Conservation (phyloP, 2,329 filamentous ascomycete species). For the Sclerotinia sclerotiorum region DNA sequence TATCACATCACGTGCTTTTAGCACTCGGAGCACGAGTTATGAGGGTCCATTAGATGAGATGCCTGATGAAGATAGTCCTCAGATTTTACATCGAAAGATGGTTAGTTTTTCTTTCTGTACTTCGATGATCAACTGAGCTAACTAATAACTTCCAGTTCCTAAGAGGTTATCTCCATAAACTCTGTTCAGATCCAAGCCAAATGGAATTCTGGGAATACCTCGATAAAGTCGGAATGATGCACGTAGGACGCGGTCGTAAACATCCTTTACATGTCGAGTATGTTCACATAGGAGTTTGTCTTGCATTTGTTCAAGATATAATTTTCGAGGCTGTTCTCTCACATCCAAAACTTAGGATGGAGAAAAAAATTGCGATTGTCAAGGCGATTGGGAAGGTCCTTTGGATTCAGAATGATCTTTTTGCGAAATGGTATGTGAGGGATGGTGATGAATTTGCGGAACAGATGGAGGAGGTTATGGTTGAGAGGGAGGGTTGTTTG, state of each 20-base stretch:
- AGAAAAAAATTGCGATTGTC: conserved; percentile 69
- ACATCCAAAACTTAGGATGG: conserved; percentile 56
- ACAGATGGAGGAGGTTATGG: conserved; percentile 17
- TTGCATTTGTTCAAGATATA: conserved; percentile 76
- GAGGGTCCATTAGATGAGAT: conserved; percentile 50
- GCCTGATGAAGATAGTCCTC: conserved; percentile 51
- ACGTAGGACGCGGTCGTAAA: conserved; percentile 19
- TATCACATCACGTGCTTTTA: conserved; percentile 77
- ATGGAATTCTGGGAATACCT: conserved; percentile 66
- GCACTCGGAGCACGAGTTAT: conserved; percentile 60
- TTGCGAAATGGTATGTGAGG: conserved; percentile 70
- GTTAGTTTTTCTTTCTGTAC: conserved; percentile 22
- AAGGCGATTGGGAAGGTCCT: conserved; percentile 78
- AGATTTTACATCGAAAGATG: conserved; percentile 63
- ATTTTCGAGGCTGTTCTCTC: conserved; percentile 74
- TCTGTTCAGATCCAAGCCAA: conserved; percentile 20
- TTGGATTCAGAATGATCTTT: conserved; percentile 85
- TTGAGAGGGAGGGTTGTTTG: conserved; percentile 21
- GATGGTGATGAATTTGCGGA: conserved; percentile 21
- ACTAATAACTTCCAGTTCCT: conserved; percentile 4
- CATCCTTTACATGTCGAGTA: conserved; percentile 55
- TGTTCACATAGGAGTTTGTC: conserved; percentile 70
- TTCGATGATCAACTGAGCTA: not conserved
- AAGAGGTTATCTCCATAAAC: conserved; percentile 14
- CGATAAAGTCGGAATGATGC: conserved; percentile 66